Conservation (phyloP, 371 early-diverging fungal species). For the Blakeslea trispora region DNA sequence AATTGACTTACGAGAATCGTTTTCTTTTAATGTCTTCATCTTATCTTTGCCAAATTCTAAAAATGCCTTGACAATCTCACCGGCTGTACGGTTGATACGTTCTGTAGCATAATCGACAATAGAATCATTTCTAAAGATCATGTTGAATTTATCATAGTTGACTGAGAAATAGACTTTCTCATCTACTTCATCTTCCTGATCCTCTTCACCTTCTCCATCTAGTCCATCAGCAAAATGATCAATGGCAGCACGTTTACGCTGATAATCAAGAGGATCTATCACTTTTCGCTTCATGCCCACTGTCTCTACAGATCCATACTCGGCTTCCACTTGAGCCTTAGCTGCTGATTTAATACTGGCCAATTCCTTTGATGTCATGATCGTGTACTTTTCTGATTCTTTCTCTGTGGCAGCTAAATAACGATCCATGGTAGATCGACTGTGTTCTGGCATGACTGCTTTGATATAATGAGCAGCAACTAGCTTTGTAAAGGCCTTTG, state of each 20-base stretch:
- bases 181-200: slow-evolving; percentile 54
- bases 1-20: slow-evolving; percentile 54
- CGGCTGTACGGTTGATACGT: slow-evolving; percentile 72
- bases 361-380: slow-evolving; percentile 69
- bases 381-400: slow-evolving; percentile 59
- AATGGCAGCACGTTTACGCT: slow-evolving; percentile 27
- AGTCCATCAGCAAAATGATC: slow-evolving; percentile 24
- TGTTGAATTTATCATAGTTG: slow-evolving; percentile 78
- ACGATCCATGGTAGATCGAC: slow-evolving; percentile 64
- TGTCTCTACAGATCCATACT: slow-evolving; percentile 46
- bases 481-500: slow-evolving; percentile 53
- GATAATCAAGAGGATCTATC: slow-evolving; percentile 32
- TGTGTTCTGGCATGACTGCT: slow-evolving; percentile 66
- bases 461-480: slow-evolving; percentile 62
- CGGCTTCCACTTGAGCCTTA: slow-evolving; percentile 56
- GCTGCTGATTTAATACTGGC: slow-evolving; percentile 53
- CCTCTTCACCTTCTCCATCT: slow-evolving; percentile 31
- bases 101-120: slow-evolving; percentile 65
- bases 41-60: slow-evolving; percentile 54
- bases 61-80: slow-evolving; percentile 61
- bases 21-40: slow-evolving; percentile 51
- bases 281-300: slow-evolving; percentile 70
- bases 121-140: slow-evolving; percentile 73
- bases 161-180: slow-evolving; percentile 65
- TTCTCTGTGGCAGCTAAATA: slow-evolving; percentile 64